A percentile compares a stretch with the other conserved stretches of the same genome.
phyloP scores from a whole-genome alignment of 129 eudicot species.

The Rutidosis leptorrhynchoides region DNA sequence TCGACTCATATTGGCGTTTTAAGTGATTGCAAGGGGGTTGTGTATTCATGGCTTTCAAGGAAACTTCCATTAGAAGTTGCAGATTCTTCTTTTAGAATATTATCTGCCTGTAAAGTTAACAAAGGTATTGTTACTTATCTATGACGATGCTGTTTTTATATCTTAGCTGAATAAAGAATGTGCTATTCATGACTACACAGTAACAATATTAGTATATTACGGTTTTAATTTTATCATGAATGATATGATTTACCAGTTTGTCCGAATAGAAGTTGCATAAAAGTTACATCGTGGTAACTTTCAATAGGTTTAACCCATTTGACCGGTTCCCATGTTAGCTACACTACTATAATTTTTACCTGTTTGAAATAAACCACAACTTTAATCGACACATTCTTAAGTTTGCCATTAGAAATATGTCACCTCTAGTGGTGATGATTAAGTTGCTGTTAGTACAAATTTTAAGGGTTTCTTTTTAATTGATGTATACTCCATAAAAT shows the following conservation, averaged over 20 bases:
- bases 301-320: not conserved
- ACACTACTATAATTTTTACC: too few relatives aligned
- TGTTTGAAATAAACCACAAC: too few relatives aligned
- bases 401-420: not conserved
- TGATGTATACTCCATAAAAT: not conserved
- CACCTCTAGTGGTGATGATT: not conserved
- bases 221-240: not conserved
- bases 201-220: too few relatives aligned
- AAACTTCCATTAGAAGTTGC: constrained; percentile 74
- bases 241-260: not conserved
- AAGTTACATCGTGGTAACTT: too few relatives aligned
- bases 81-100: constrained; percentile 58
- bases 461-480: not conserved
- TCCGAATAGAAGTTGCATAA: too few relatives aligned
- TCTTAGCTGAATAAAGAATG: too few relatives aligned
- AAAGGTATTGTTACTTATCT: constrained; percentile 64
- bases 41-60: constrained; percentile 71
- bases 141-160: too few relatives aligned
- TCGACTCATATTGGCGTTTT: constrained; percentile 45
- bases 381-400: not conserved
- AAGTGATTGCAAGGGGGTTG: constrained; percentile 86
- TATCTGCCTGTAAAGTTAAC: constrained; percentile 86
- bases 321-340: not conserved
- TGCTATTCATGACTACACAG: too few relatives aligned
- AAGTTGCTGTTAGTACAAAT: not conserved